Evolutionary conservation across 768 basidiomycete species (phyloP).

Genomic region (Pulveroboletus frians): DNA sequence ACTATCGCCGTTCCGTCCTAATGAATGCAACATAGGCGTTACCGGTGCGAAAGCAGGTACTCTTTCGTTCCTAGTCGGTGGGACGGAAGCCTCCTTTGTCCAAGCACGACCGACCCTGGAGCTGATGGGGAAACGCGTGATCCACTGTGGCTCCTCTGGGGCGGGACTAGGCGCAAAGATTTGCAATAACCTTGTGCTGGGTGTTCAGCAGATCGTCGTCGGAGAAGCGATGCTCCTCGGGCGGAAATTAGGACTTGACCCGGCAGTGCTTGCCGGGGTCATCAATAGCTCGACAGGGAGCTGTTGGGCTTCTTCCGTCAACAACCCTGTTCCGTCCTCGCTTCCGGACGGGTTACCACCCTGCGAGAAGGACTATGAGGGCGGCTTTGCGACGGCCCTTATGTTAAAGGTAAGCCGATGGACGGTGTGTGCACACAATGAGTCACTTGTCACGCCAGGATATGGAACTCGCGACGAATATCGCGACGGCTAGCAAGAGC

Average conservation of each 20-base stretch:
- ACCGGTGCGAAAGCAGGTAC: slow-evolving; percentile 84
- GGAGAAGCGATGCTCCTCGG: slow-evolving; percentile 92
- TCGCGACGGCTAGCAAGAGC: slow-evolving; percentile 45
- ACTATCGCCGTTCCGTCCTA: background rate
- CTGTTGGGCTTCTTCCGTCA: slow-evolving; percentile 81
- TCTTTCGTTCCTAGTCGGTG: slow-evolving; percentile 89
- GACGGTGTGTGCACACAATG: background rate
- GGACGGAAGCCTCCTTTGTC: slow-evolving; percentile 52
- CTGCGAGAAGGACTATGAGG: slow-evolving; percentile 77
- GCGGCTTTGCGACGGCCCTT: slow-evolving; percentile 76
- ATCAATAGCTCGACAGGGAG: slow-evolving; percentile 81
- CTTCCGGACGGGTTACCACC: slow-evolving; percentile 70
- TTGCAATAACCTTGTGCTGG: slow-evolving; percentile 79
- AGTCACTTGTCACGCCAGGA: slow-evolving; percentile 46
- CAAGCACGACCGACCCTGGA: slow-evolving; percentile 55
- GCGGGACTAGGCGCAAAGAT: slow-evolving; percentile 85
- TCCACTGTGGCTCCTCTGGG: slow-evolving; percentile 80
- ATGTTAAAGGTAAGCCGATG: slow-evolving; percentile 67
- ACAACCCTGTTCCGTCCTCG: slow-evolving; percentile 81
- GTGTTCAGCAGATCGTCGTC: slow-evolving; percentile 77
- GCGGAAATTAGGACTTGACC: slow-evolving; percentile 71
- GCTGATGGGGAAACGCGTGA: slow-evolving; percentile 75
- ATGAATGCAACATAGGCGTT: slow-evolving; percentile 48
- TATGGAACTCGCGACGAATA: slow-evolving; percentile 71
- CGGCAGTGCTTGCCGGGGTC: slow-evolving; percentile 71